Conservation (phyloP, 2,329 filamentous ascomycete species). For the Clonostachys chloroleuca region DNA sequence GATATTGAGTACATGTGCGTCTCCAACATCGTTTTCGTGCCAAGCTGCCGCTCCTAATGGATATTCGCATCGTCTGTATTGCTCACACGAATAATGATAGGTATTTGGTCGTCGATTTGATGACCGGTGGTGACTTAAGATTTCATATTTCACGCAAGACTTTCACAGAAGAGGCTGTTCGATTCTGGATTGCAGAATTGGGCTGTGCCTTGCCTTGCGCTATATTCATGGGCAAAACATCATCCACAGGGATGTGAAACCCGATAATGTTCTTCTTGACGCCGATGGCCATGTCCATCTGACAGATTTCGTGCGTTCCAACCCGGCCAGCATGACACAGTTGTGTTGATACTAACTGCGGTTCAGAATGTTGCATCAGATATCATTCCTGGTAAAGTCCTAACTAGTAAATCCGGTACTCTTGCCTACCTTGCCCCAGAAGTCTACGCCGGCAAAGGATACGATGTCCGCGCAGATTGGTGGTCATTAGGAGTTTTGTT, state of each 20-base stretch:
- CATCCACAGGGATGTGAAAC: slow-evolving; percentile 88
- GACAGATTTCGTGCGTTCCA: slow-evolving; percentile 80
- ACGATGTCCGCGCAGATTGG: slow-evolving; percentile 91
- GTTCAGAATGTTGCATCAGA: slow-evolving; percentile 91
- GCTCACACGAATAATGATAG: slow-evolving; percentile 34
- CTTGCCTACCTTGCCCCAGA: slow-evolving; percentile 94
- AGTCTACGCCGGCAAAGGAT: slow-evolving; percentile 87
- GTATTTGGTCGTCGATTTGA: slow-evolving; percentile 96
- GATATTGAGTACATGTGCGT: slow-evolving; percentile 96
- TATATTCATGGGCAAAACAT: slow-evolving; percentile 86
- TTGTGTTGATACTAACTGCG: slow-evolving; percentile 11
- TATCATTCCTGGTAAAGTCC: slow-evolving; percentile 72
- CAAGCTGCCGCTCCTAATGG: neutral
- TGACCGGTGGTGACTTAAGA: slow-evolving; percentile 94
- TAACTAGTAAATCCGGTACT: slow-evolving; percentile 96
- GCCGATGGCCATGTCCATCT: slow-evolving; percentile 92
- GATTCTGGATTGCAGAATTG: slow-evolving; percentile 94
- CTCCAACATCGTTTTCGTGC: slow-evolving; percentile 5
- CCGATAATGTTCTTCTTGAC: slow-evolving; percentile 85
- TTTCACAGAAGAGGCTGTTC: slow-evolving; percentile 94
- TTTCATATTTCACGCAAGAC: slow-evolving; percentile 98
- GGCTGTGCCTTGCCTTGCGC: slow-evolving; percentile 81
- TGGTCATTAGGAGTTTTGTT: slow-evolving; percentile 98
- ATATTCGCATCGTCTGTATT: neutral
- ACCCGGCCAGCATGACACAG: neutral